Conservation (phyloP, 495 filamentous ascomycete species). For the Aspergillus avenaceus region DNA sequence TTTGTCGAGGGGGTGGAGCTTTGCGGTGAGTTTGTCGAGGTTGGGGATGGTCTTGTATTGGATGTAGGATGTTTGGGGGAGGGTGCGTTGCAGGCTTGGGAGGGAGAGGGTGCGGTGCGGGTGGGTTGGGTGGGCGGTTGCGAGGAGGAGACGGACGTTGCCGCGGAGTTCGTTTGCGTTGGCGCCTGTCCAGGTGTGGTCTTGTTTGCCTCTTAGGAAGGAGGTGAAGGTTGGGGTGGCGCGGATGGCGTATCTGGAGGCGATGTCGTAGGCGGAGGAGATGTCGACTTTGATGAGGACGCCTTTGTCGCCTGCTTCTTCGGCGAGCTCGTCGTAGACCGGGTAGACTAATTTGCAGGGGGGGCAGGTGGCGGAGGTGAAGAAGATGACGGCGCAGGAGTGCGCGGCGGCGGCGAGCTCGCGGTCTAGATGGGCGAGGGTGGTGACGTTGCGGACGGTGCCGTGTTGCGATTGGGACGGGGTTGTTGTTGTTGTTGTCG, state of each 20-base stretch:
- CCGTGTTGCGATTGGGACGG: slow-evolving; percentile 6
- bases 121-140: slow-evolving; percentile 75
- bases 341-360: slow-evolving; percentile 86
- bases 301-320: slow-evolving; percentile 63
- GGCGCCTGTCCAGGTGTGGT: slow-evolving; percentile 78
- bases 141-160: slow-evolving; percentile 68
- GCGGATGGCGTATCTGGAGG: slow-evolving; percentile 59
- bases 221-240: slow-evolving; percentile 91
- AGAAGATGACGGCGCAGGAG: slow-evolving; percentile 82
- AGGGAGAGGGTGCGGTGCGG: slow-evolving; percentile 67
- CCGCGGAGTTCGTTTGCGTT: slow-evolving; percentile 62
- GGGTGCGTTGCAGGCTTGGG: slow-evolving; percentile 60
- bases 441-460: slow-evolving; percentile 48
- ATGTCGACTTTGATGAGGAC: slow-evolving; percentile 83
- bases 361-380: slow-evolving; percentile 81
- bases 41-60: slow-evolving; percentile 77
- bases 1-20: slow-evolving; percentile 56
- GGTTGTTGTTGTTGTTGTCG: slow-evolving; percentile 15
- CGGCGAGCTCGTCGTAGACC: slow-evolving; percentile 74
- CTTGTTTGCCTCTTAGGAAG: slow-evolving; percentile 70
- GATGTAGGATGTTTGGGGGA: slow-evolving; percentile 53
- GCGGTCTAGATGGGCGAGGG: slow-evolving; percentile 54
- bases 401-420: slow-evolving; percentile 54
- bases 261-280: slow-evolving; percentile 61
- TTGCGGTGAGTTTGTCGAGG: slow-evolving; percentile 75